Evolutionary conservation across 2,329 filamentous ascomycete genomes (phyloP).

Genomic region (Colletotrichum sp.): DNA sequence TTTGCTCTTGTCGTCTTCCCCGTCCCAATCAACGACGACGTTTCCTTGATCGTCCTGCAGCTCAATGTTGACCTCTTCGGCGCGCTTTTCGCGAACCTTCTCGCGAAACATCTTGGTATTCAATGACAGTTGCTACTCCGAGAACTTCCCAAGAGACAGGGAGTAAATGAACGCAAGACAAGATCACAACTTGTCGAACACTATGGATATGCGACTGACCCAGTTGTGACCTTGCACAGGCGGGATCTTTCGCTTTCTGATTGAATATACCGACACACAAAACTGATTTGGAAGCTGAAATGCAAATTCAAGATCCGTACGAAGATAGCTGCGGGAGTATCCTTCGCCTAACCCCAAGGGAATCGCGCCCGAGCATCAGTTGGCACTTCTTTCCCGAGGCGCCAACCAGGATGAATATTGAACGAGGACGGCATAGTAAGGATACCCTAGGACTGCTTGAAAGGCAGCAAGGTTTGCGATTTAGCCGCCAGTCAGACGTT

Average conservation of each 20-base stretch:
- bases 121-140: background rate
- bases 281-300: background rate
- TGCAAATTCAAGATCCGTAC: background rate
- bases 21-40: constrained; percentile 60
- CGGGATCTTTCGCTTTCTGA: background rate
- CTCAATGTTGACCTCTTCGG: background rate
- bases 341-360: background rate
- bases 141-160: background rate
- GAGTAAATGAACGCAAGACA: background rate
- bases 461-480: background rate
- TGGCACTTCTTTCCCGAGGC: background rate
- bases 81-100: background rate
- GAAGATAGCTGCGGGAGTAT: background rate
- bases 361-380: background rate
- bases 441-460: background rate
- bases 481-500: background rate
- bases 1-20: constrained; percentile 60
- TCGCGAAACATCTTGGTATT: background rate
- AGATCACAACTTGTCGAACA: background rate
- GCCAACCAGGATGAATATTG: background rate
- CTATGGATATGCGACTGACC: background rate
- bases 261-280: background rate
- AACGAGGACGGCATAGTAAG: background rate
- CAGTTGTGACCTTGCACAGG: background rate
- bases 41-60: background rate